phyloP scores from a whole-genome alignment of 2,329 filamentous ascomycete genomes.

The Monilinia vaccinii-corymbosi region DNA sequence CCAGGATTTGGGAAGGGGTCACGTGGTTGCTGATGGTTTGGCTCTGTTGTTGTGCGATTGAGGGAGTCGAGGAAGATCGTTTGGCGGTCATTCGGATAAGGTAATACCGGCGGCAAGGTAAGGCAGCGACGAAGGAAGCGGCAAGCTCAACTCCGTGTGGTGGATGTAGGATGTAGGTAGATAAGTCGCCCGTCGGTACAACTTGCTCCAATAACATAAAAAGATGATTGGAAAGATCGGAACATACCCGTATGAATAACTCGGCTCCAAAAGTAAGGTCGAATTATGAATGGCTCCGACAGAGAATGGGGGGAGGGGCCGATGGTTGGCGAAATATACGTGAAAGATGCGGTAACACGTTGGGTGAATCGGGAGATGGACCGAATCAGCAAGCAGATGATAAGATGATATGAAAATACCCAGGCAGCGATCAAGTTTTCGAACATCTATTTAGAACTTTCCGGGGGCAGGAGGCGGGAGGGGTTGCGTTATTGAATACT shows the following conservation, averaged over 20 bases:
- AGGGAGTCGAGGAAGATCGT: not conserved
- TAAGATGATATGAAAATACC: not conserved
- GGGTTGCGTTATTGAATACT: not conserved
- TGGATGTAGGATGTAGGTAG: not conserved
- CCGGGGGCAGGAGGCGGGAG: not conserved
- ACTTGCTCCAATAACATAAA: not conserved
- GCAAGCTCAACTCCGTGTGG: not conserved
- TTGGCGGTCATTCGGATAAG: not conserved
- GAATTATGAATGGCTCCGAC: not conserved
- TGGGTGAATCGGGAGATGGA: conserved; percentile 1
- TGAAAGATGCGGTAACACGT: conserved; percentile 1
- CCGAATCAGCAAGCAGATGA: not conserved
- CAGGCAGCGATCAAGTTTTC: not conserved
- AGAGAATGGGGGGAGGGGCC: not conserved
- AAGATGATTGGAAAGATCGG: not conserved
- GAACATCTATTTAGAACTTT: not conserved
- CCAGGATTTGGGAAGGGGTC: not conserved
- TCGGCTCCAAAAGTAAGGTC: conserved; percentile 2
- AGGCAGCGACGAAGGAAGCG: conserved; percentile 2
- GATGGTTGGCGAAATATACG: conserved; percentile 3
- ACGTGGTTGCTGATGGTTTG: not conserved
- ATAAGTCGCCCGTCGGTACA: not conserved
- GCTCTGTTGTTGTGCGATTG: not conserved
- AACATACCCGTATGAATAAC: conserved; percentile 2
- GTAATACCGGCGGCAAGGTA: not conserved